A percentile compares a stretch with the other conserved stretches of the same genome.
Evolutionary conservation across 2,329 filamentous ascomycete genomes (phyloP).

Genomic region (Alternaria dauci): DNA sequence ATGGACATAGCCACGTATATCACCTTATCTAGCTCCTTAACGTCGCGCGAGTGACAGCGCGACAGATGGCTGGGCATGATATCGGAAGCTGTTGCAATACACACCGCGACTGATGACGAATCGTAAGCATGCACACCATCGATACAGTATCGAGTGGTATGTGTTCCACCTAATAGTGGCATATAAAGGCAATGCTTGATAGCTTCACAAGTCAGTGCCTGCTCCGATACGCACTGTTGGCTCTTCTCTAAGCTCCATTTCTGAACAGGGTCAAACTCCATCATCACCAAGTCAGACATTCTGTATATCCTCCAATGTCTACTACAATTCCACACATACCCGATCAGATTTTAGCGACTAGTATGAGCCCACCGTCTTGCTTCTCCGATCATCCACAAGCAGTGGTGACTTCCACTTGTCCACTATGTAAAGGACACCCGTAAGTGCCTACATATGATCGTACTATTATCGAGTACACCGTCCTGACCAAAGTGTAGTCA

Average conservation of each 20-base stretch:
- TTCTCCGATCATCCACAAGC: neutral
- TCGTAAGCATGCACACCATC: constrained; percentile 1
- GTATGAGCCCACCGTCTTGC: neutral
- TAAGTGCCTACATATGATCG: neutral
- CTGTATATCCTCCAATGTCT: neutral
- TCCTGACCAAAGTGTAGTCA: neutral
- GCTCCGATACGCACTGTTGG: no score
- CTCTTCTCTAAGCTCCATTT: neutral
- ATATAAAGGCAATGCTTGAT: neutral
- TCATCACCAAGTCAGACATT: neutral
- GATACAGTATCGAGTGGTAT: neutral
- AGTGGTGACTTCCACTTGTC: neutral
- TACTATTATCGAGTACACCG: neutral
- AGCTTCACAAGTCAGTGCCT: neutral
- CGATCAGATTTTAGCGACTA: neutral
- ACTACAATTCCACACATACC: neutral
- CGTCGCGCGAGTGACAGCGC: neutral
- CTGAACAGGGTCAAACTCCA: neutral
- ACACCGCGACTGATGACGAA: neutral
- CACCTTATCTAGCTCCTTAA: neutral
- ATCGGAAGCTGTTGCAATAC: neutral
- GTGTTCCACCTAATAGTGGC: neutral
- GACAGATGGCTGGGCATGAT: neutral
- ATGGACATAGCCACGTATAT: neutral
- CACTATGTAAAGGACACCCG: neutral